Base-by-base conservation (phyloP, 2,329 filamentous ascomycete species). In the Fusarium humuli region DNA sequence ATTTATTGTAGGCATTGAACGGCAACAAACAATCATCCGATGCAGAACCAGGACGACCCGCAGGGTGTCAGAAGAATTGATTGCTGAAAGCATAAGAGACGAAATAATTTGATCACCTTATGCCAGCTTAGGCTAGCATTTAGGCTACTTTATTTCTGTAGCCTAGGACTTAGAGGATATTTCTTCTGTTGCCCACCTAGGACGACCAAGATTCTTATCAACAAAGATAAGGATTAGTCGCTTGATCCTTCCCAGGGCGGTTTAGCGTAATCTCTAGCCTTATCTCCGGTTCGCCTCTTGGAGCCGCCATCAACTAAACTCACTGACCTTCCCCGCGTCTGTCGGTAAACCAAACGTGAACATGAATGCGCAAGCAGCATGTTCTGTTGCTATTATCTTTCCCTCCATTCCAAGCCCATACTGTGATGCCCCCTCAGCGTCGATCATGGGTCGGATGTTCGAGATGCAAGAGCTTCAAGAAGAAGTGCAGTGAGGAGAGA, bases 391-490 rank as follows among this genome's bases (percentile, higher is more conserved):
- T 27, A 9, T n/a, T 7, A 11, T n/a, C 22, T 22, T 8, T 16
- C 12, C 22, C 8, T 7, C 16, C n/a, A 30, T 48, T 1, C 2
- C 11, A 27, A 44, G 3, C 13, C 14, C 42, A 37, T 48, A 3
- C 9, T 65, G 63, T 61, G 50, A 70, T 70, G 68, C 63, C 68
- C 22, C 68, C 68, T 25, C 63, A 71, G 58, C 68, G 68, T 65
- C 67, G 68, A 50, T 70, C 68, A 57, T 70, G 68, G 68, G 68
- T 71, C 20, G 68, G 68, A 55, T 70, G 68, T 34, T 32, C 64
- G n/a, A 59, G 68, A 34, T 70, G 68, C 42, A 70, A 70, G 64
- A 67, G 68, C 25, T 70, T 71, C 60, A 70, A 70, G 46, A 70
- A 70, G 67, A 70, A 70, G 50, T 70, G 68, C 58, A 71, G 50